Evolutionary conservation across 2,329 filamentous ascomycete species (phyloP).

Genomic region (Pestalotiopsis fici): DNA sequence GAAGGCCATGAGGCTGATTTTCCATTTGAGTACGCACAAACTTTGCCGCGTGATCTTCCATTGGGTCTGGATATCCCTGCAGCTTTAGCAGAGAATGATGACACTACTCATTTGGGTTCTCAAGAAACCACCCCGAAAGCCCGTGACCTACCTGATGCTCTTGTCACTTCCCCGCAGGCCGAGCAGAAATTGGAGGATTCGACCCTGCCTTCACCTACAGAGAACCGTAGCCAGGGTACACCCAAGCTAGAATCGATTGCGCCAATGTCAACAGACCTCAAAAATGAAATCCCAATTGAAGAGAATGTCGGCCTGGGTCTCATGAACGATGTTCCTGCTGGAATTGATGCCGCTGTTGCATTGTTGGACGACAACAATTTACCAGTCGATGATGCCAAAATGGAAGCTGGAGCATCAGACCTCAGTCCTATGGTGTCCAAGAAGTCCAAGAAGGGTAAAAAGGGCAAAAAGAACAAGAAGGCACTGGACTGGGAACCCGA

Average conservation of each 20-base stretch:
- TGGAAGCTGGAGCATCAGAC: slow-evolving; percentile 8
- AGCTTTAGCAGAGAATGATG: slow-evolving; percentile 5
- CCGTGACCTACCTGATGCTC: slow-evolving; percentile 7
- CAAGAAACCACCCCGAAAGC: slow-evolving; percentile 14
- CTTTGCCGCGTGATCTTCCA: background rate
- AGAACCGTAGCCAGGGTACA: slow-evolving; percentile 1
- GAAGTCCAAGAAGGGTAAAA: slow-evolving; percentile 37
- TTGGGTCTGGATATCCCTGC: slow-evolving; percentile 18
- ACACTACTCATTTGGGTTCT: background rate
- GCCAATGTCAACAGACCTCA: slow-evolving; percentile 42
- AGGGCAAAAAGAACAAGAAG: slow-evolving; percentile 35
- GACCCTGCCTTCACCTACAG: slow-evolving; percentile 15
- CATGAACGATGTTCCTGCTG: background rate
- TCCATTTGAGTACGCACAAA: slow-evolving; percentile 10
- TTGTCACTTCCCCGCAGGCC: slow-evolving; percentile 5
- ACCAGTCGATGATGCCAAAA: background rate
- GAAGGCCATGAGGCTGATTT: slow-evolving; percentile 29
- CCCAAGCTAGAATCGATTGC: slow-evolving; percentile 38
- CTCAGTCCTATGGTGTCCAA: slow-evolving; percentile 25
- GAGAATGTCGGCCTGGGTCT: background rate
- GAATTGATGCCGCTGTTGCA: background rate
- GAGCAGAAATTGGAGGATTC: slow-evolving; percentile 11
- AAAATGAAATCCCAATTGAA: slow-evolving; percentile 9
- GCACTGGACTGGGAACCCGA: background rate
- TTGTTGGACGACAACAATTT: slow-evolving; percentile 1